These are phyloP conservation scores for Linnemannia elongata DNA, from an alignment of 192 early-diverging fungal genomes.

Conservation along the genomic window DNA sequence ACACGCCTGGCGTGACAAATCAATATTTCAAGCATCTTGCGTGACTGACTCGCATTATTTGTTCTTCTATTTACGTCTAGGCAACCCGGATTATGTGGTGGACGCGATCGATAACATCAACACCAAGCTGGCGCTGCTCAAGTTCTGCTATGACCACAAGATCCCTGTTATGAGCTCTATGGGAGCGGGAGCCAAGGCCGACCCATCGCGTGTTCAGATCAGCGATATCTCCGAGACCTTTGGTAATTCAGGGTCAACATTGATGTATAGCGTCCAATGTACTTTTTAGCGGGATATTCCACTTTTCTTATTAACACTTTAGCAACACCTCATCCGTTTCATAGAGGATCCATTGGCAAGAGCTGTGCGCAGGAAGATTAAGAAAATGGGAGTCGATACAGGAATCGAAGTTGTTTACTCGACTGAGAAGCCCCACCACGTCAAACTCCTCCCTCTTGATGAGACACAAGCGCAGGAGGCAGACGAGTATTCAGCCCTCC, in stretches of 20 bases:
- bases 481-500: conserved; percentile 92
- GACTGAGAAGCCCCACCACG: conserved; percentile 92
- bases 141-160: conserved; percentile 83
- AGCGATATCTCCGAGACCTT: conserved; percentile 95
- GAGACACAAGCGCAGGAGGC: conserved; percentile 86
- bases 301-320: neutral
- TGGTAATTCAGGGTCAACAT: conserved; percentile 57
- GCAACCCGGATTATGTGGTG: conserved; percentile 77
- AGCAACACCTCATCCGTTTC: neutral
- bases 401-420: conserved; percentile 97
- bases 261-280: neutral
- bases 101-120: conserved; percentile 98
- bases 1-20: neutral
- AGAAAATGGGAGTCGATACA: conserved; percentile 74
- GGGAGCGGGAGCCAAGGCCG: conserved; percentile 97
- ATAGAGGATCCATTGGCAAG: conserved; percentile 94
- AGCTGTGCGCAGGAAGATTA: conserved; percentile 83
- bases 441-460: conserved; percentile 91
- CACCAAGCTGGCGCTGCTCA: conserved; percentile 91
- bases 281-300: neutral
- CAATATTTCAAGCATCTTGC: neutral
- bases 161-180: conserved; percentile 92
- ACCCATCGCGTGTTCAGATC: conserved; percentile 96
- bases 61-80: conserved; percentile 16
- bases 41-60: neutral